Base-by-base conservation (phyloP, 2,329 filamentous ascomycete species). In the Zymoseptoria brevis region DNA sequence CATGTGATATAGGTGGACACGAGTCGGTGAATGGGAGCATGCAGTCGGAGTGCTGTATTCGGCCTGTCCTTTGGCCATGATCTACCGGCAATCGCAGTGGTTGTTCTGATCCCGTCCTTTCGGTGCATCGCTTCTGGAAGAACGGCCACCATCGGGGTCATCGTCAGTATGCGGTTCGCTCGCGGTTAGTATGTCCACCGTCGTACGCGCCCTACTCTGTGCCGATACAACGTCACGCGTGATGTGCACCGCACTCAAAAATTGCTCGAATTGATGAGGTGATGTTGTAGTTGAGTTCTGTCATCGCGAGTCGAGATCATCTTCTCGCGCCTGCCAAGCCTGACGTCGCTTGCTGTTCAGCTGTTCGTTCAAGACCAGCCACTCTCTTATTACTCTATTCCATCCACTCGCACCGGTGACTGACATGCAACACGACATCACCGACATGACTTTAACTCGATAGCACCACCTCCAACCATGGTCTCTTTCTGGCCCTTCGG, bases 401-500 rank as follows among this genome's bases (percentile, higher is more conserved):
- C 35, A 45, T 45, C 5, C 5, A 11, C 35, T 45, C 35, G 13
- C 35, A n/a, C 35, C 35, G n/a, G 13, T 45, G 35, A 45, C 13
- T 45, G 35, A 45, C 13, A 45, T 45, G 35, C 35, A 45, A n/a
- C 35, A 45, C 35, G 35, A 45, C 16, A 45, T 9, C 13, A 45
- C 35, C 35, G 16, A 7, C 22, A 57, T 57, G 29, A 57, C 55
- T 56, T 58, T 57, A 51, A 50, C 53, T 22, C 59, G 60, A 54
- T 59, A 60, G 50, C n/a, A 29, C 6, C 54, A 41, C 11, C n/a
- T 66, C 60, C n/a, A 48, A 67, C 60, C n/a, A 94, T 94, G 89
- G 87, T 92, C 69, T 89, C 87, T 56, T 81, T 94, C 67, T 94
- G 90, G 89, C 89, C 90, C 64, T 96, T 88, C 85, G 86, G 84